A percentile compares a stretch with the other conserved stretches of the same genome.
phyloP scores from a whole-genome alignment of 306 rosid species.

The Quercus engelmannii region DNA sequence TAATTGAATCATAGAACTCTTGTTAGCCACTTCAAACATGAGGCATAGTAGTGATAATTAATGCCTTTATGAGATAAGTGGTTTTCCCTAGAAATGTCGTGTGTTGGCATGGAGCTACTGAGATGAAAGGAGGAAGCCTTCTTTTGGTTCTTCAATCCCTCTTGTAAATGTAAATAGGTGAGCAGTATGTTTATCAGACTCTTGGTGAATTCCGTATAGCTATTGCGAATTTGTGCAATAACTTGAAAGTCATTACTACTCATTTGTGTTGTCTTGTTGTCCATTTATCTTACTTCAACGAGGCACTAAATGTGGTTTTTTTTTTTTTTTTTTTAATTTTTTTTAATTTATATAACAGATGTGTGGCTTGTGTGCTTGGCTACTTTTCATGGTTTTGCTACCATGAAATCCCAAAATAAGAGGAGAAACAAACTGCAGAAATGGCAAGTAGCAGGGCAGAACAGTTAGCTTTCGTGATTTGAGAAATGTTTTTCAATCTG shows the following conservation, averaged over 20 bases:
- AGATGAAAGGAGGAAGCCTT: neutral
- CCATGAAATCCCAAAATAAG: conserved; percentile 23
- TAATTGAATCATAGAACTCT: neutral
- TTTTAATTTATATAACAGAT: conserved; percentile 32
- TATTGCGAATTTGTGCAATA: too few species aligned
- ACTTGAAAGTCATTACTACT: neutral
- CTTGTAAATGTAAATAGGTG: neutral
- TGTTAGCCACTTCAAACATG: neutral
- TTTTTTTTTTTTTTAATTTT: neutral
- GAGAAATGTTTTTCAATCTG: conserved; percentile 6
- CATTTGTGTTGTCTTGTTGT: neutral
- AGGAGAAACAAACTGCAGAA: conserved; percentile 24
- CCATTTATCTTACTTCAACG: conserved; percentile 32
- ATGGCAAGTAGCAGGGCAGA: neutral
- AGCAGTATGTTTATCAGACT: neutral
- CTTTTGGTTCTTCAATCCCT: neutral
- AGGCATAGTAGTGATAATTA: conserved; percentile 3
- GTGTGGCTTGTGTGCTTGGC: conserved; percentile 19
- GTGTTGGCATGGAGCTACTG: neutral
- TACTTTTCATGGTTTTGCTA: conserved; percentile 37
- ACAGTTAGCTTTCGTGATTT: conserved; percentile 12
- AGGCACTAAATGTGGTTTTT: conserved; percentile 16
- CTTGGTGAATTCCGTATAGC: neutral
- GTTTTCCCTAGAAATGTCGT: neutral
- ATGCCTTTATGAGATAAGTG: neutral